A percentile compares a stretch with the other conserved stretches of the same genome.
Conservation (phyloP, 1,284 basidiomycete genomes). For the Sanghuangporus weigelae region DNA sequence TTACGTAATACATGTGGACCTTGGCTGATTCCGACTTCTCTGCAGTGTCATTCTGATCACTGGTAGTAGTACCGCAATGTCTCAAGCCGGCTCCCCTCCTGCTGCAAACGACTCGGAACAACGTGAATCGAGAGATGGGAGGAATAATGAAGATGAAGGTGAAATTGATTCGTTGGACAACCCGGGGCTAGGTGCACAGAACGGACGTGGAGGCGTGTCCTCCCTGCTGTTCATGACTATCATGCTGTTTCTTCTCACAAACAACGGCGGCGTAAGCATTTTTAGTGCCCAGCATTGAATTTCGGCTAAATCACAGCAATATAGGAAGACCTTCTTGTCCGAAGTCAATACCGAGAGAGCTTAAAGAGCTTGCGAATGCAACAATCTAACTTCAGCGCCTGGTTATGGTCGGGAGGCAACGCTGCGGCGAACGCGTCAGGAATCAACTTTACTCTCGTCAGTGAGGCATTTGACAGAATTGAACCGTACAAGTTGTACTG, state of each 20-base stretch:
- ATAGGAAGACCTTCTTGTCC: conserved; percentile 51
- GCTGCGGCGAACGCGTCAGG: conserved; percentile 26
- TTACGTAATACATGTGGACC: not conserved
- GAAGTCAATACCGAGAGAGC: conserved; percentile 60
- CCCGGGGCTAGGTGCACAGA: conserved; percentile 6
- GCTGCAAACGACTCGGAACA: not conserved
- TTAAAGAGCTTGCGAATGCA: conserved; percentile 52
- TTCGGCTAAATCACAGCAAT: not conserved
- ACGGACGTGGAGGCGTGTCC: conserved; percentile 49
- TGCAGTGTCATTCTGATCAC: not conserved
- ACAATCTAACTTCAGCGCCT: conserved; percentile 64
- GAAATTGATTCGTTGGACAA: not conserved
- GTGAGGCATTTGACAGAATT: conserved; percentile 24
- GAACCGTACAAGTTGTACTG: not conserved
- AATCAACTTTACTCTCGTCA: conserved; percentile 61
- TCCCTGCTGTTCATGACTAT: conserved; percentile 71
- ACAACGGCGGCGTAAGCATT: conserved; percentile 41
- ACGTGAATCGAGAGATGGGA: not conserved
- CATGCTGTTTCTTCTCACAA: conserved; percentile 71
- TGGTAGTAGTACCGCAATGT: not conserved
- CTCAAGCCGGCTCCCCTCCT: not conserved
- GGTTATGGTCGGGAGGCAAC: conserved; percentile 58
- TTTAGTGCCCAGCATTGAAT: not conserved
- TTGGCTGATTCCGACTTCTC: not conserved
- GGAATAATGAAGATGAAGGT: conserved; percentile 2